Evolutionary conservation across 2,329 filamentous ascomycete species (phyloP).

Genomic region (Aciculosporium take): DNA sequence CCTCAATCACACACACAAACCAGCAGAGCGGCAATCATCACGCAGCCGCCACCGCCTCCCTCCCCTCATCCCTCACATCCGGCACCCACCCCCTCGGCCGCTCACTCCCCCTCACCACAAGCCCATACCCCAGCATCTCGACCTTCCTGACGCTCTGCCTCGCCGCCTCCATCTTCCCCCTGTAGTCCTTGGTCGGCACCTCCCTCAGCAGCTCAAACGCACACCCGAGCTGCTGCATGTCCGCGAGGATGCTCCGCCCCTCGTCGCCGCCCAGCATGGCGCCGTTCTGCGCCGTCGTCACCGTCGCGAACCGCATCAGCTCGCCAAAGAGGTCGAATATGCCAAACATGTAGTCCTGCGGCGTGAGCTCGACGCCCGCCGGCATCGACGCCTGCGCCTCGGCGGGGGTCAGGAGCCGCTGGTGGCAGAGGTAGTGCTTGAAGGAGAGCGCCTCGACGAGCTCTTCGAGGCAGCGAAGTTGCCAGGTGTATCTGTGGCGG

Average conservation of each 20-base stretch:
- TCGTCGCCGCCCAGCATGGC: slow-evolving; percentile 25
- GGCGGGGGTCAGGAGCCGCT: slow-evolving; percentile 55
- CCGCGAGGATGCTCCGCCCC: slow-evolving; percentile 53
- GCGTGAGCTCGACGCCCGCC: slow-evolving; percentile 48
- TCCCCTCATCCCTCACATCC: slow-evolving; percentile 40
- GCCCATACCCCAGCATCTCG: slow-evolving; percentile 75
- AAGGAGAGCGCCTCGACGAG: slow-evolving; percentile 88
- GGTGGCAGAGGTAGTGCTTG: slow-evolving; percentile 68
- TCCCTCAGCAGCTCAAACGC: slow-evolving; percentile 61
- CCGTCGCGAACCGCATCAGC: slow-evolving; percentile 92
- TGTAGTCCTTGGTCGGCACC: slow-evolving; percentile 41
- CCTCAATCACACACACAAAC: not conserved
- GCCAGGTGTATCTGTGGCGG: slow-evolving; percentile 63
- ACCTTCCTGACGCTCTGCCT: slow-evolving; percentile 84
- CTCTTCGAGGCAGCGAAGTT: slow-evolving; percentile 82
- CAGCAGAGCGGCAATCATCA: slow-evolving; percentile 3
- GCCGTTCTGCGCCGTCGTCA: slow-evolving; percentile 65
- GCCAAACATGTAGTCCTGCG: slow-evolving; percentile 79
- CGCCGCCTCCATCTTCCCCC: slow-evolving; percentile 78
- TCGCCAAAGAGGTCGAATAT: slow-evolving; percentile 91
- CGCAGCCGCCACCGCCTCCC: slow-evolving; percentile 15
- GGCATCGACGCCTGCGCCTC: slow-evolving; percentile 40
- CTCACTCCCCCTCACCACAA: slow-evolving; percentile 77
- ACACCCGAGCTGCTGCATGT: slow-evolving; percentile 65
- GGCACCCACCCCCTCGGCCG: slow-evolving; percentile 85